Base-by-base conservation (phyloP, 2,329 filamentous ascomycete genomes). In the Magnaporthiopsis poae region DNA sequence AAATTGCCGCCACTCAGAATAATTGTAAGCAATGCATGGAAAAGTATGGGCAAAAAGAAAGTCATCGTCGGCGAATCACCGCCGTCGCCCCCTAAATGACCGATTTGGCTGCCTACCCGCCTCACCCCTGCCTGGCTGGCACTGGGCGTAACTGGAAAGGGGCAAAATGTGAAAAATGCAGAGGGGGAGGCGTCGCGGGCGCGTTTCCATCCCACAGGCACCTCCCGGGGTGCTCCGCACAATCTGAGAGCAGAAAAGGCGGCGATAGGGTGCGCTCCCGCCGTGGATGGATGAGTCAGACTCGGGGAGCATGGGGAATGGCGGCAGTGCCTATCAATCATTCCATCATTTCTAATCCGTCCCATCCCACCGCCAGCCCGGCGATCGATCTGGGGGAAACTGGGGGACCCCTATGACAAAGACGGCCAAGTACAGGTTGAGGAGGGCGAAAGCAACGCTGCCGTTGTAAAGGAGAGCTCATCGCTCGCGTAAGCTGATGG, bases 201-300 rank as follows among this genome's bases (percentile, higher is more conserved):
- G 21, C n/a, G 46, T 56, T 56, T 56, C 46, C 46, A 56, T 56
- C 46, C 46, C 46, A 56, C n/a, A n/a, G 46, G 46, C 46, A 3
- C 13, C n/a, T 56, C 46, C 46, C 2, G 8, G 46, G 46, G 46
- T 27, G 46, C 46, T 56, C 46, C 46, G 46, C n/a, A 25, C 46
- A 46, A n/a, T 8, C 21, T 13, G 21, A 56, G 39, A 18, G 15
- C 18, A 46, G 18, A 39, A 12, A 12, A 11, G 60, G 60, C 60
- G 29, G 29, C 60, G 46, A 56, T 56, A 56, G 15, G 46, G 8
- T 46, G 46, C 46, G 46, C 35, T 36, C 12, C 2, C 18, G 8
- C n/a, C 46, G 46, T 25, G 25, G 21, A 62, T 33, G 61, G 21
- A 36, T 62, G 61, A 62, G 61, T 62, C 61, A 62, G 61, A 62